A percentile compares a stretch with the other conserved stretches of the same genome.
These are phyloP conservation scores for Lactarius sanguifluus DNA, from an alignment of 768 basidiomycete genomes.

Conservation along the genomic window DNA sequence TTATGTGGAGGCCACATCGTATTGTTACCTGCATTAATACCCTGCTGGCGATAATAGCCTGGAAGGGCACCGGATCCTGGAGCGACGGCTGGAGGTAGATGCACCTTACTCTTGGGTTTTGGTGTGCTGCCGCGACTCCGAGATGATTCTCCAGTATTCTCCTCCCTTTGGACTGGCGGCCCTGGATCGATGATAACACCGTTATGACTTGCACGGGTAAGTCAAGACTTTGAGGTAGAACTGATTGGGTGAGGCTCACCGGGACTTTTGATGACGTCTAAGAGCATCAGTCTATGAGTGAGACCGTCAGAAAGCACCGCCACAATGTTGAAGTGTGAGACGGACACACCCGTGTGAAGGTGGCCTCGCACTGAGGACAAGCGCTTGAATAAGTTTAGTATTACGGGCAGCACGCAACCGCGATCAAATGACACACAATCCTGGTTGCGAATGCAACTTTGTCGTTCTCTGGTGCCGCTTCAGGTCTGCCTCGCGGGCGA, in stretches of 20 bases:
- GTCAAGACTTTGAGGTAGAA: conserved; percentile 16
- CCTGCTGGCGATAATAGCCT: conserved; percentile 68
- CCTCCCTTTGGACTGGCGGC: conserved; percentile 31
- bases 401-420: conserved; percentile 29
- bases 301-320: conserved; percentile 4
- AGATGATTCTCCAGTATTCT: conserved; percentile 38
- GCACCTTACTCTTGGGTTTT: conserved; percentile 39
- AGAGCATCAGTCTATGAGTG: conserved; percentile 68
- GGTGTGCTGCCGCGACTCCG: conserved; percentile 55
- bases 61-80: conserved; percentile 43
- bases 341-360: conserved; percentile 68
- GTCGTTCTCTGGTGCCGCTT: conserved; percentile 82
- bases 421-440: conserved; percentile 52
- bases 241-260: conserved; percentile 43
- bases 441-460: conserved; percentile 70
- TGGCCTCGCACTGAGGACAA: conserved; percentile 79
- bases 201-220: conserved; percentile 50
- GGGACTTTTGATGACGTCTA: conserved; percentile 77
- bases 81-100: conserved; percentile 37
- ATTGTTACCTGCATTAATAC: conserved; percentile 46
- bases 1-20: neutral
- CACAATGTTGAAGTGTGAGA: neutral
- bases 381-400: conserved; percentile 43
- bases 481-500: conserved; percentile 78
- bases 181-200: conserved; percentile 61